These are phyloP conservation scores for Acanthamoeba healyi DNA, from an alignment of 208 protist species.

Conservation along the genomic window DNA sequence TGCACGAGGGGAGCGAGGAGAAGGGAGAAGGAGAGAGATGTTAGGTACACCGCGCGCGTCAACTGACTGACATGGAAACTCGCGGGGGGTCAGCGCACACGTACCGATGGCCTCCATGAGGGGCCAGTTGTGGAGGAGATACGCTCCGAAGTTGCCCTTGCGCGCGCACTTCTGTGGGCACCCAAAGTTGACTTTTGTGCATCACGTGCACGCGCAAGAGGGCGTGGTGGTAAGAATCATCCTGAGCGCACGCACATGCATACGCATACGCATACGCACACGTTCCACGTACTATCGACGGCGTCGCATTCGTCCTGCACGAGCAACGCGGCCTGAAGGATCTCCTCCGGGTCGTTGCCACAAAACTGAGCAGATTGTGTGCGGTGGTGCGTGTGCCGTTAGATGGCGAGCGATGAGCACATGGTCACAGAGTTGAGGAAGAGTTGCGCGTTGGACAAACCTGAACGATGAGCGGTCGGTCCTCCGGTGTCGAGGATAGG, in stretches of 20 bases:
- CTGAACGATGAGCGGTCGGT: constrained; percentile 89
- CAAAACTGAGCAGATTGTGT: constrained; percentile 78
- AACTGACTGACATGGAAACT: too few relatives aligned
- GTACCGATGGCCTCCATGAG: constrained; percentile 55
- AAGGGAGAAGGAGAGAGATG: background rate
- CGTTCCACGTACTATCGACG: constrained; percentile 78
- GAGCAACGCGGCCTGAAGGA: constrained; percentile 86
- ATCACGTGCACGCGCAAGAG: too few relatives aligned
- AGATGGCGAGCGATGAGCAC: too few relatives aligned
- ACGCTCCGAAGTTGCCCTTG: constrained; percentile 83
- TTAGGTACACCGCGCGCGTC: too few relatives aligned
- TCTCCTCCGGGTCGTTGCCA: constrained; percentile 87
- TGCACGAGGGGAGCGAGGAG: background rate
- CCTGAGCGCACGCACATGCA: too few relatives aligned
- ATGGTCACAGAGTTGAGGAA: background rate
- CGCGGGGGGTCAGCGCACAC: too few relatives aligned
- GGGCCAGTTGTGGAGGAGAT: constrained; percentile 77
- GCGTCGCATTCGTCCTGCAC: constrained; percentile 88
- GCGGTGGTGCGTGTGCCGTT: background rate
- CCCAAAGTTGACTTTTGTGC: constrained; percentile 52
- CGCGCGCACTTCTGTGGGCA: constrained; percentile 74
- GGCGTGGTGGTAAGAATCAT: too few relatives aligned
- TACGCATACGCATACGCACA: background rate
- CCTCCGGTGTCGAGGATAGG: constrained; percentile 72
- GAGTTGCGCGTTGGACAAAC: background rate